Conservation (phyloP, 2,329 filamentous ascomycete species). For the Pseudogymnoascus sp. region DNA sequence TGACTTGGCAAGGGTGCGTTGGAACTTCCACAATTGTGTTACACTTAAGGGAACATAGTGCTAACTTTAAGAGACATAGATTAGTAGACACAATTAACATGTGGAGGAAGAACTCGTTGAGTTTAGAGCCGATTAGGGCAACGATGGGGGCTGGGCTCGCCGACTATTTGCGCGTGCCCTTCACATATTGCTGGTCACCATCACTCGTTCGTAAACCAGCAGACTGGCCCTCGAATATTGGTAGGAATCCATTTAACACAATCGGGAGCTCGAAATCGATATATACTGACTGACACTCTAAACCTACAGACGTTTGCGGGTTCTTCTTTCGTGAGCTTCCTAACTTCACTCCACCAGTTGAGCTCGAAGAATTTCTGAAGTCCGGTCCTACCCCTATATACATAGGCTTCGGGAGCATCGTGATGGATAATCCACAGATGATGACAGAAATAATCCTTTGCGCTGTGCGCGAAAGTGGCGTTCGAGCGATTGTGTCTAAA, state of each 20-base stretch:
- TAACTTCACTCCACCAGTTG: slow-evolving; percentile 32
- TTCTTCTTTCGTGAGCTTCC: slow-evolving; percentile 36
- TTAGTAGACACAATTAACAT: slow-evolving; percentile 65
- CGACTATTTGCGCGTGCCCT: slow-evolving; percentile 8
- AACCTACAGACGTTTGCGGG: slow-evolving; percentile 30
- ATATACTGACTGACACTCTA: neutral
- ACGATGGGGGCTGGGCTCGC: slow-evolving; percentile 9
- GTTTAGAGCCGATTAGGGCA: slow-evolving; percentile 8
- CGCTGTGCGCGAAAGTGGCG: slow-evolving; percentile 38
- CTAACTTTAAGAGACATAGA: neutral
- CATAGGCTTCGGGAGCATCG: slow-evolving; percentile 49
- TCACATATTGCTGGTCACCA: slow-evolving; percentile 26
- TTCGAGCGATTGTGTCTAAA: slow-evolving; percentile 44
- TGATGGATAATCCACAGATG: slow-evolving; percentile 39
- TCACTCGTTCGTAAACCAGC: slow-evolving; percentile 32
- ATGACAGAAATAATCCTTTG: slow-evolving; percentile 38
- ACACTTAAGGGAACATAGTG: neutral
- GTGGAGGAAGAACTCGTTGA: slow-evolving; percentile 9
- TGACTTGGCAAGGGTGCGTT: slow-evolving; percentile 41
- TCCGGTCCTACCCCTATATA: slow-evolving; percentile 42
- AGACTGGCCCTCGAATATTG: slow-evolving; percentile 33
- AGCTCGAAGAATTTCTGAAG: slow-evolving; percentile 35
- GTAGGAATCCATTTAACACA: slow-evolving; percentile 7
- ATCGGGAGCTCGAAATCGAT: neutral
- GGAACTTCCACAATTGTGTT: neutral